These are phyloP conservation scores for Plasmodium falciparum DNA, from an alignment of 169 alveolate species.

Conservation along the genomic window DNA sequence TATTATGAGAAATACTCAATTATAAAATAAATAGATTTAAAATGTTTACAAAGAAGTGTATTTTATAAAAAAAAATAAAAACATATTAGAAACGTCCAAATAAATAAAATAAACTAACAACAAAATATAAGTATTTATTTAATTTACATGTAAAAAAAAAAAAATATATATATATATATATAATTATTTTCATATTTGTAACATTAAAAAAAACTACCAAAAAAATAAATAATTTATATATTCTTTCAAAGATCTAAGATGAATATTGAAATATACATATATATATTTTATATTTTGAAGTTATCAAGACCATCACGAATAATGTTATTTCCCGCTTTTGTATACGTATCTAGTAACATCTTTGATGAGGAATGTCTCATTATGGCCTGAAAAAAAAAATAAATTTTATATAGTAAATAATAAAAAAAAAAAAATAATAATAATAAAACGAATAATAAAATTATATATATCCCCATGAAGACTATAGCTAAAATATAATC, in stretches of 20 bases:
- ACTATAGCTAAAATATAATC: background rate
- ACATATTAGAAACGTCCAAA: too few relatives aligned
- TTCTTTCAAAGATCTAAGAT: background rate
- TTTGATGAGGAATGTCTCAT: slow-evolving; percentile 85
- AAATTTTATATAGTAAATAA: background rate
- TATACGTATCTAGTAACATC: slow-evolving; percentile 84
- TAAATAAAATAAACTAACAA: too few relatives aligned
- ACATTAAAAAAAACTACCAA: too few relatives aligned
- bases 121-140: too few relatives aligned
- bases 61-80: too few relatives aligned
- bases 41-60: too few relatives aligned
- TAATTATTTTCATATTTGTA: too few relatives aligned
- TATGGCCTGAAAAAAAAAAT: slow-evolving; percentile 78
- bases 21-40: too few relatives aligned
- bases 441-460: background rate
- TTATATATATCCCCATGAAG: background rate
- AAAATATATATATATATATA: too few relatives aligned
- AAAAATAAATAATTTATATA: background rate
- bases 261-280: slow-evolving; percentile 14
- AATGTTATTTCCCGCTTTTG: slow-evolving; percentile 83
- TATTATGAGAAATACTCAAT: too few relatives aligned
- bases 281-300: slow-evolving; percentile 78
- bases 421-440: too few relatives aligned
- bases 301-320: slow-evolving; percentile 83
- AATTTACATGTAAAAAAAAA: too few relatives aligned